Percentiles rank a stretch among this genome's conserved stretches.
phyloP scores from a whole-genome alignment of 176 grass and related monocot genomes.

The Oryza rufipogon region DNA sequence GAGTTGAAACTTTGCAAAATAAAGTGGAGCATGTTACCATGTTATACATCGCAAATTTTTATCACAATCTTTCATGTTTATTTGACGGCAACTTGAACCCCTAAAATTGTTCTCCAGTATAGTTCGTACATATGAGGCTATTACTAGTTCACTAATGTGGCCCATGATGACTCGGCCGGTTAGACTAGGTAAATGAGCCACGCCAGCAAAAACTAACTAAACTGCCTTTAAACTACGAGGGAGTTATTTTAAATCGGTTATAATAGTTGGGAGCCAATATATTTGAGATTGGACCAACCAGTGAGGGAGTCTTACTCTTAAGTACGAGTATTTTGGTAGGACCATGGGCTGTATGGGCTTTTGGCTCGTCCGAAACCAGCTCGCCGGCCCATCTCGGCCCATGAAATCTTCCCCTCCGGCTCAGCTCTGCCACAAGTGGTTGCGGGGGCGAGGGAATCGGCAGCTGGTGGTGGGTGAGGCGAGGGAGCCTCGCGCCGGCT shows the following conservation, averaged over 20 bases:
- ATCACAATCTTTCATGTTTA: background rate
- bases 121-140: background rate
- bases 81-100: background rate
- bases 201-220: too few species aligned
- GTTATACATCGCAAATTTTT: too few species aligned
- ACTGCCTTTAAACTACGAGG: too few species aligned
- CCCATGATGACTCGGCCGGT: too few species aligned
- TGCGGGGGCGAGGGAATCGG: background rate
- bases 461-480: conserved; percentile 23
- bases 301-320: too few species aligned
- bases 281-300: too few species aligned
- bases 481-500: conserved; percentile 10
- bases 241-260: too few species aligned
- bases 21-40: background rate
- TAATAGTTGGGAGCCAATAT: too few species aligned
- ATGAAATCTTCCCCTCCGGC: background rate
- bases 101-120: background rate
- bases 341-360: background rate
- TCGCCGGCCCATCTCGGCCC: background rate
- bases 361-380: background rate
- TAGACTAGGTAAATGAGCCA: too few species aligned
- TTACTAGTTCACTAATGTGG: background rate
- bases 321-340: background rate
- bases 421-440: background rate
- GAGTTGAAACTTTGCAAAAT: background rate